Conservation (phyloP, 108 stramenopile genomes). For the Skeletonema tropicum region DNA sequence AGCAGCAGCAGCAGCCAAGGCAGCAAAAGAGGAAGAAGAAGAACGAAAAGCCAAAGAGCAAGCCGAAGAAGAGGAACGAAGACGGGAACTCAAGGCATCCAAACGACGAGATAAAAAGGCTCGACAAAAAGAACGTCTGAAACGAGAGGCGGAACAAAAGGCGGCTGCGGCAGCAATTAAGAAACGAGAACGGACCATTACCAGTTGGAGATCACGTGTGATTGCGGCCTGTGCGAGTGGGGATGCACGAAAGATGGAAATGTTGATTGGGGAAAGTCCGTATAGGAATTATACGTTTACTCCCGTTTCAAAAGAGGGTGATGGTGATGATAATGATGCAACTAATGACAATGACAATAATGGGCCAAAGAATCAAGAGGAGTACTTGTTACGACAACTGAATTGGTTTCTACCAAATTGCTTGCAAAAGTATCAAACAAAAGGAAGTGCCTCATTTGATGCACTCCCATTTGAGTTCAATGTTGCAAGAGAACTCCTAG, state of each 20-base stretch:
- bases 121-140: constrained; percentile 65
- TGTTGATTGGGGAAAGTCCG: constrained; percentile 70
- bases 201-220: constrained; percentile 73
- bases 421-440: constrained; percentile 36
- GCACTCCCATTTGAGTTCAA: constrained; percentile 22
- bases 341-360: constrained; percentile 13
- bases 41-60: constrained; percentile 30
- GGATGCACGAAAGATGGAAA: constrained; percentile 63
- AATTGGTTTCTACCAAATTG: constrained; percentile 47
- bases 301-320: background rate
- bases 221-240: constrained; percentile 67
- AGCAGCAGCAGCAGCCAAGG: background rate
- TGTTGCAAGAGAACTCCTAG: constrained; percentile 35
- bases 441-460: background rate
- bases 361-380: constrained; percentile 25
- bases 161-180: constrained; percentile 68
- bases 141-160: constrained; percentile 69
- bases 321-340: background rate
- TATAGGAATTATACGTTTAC: constrained; percentile 25
- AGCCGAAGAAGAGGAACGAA: constrained; percentile 60
- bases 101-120: constrained; percentile 80
- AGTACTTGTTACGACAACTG: constrained; percentile 34
- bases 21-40: constrained; percentile 14
- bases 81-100: constrained; percentile 52
- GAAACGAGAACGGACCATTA: constrained; percentile 70